phyloP scores from a whole-genome alignment of 2,329 filamentous ascomycete genomes.

The Geoglossum cookeanum region DNA sequence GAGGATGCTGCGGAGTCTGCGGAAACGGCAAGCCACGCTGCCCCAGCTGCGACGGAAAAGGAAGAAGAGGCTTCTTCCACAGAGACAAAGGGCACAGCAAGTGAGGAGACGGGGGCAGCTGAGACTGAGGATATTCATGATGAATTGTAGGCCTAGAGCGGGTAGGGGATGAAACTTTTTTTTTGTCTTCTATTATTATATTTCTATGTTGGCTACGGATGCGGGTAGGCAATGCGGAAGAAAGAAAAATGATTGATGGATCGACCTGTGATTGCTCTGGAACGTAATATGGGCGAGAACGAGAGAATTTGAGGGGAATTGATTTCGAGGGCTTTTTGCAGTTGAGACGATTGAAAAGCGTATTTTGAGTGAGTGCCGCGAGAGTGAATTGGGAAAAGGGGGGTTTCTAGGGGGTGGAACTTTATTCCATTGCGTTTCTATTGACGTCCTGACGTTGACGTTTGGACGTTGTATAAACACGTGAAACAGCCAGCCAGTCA shows the following conservation, averaged over 20 bases:
- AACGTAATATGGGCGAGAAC: too few species aligned
- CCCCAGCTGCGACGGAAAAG: conserved; percentile 23
- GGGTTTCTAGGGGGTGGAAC: too few species aligned
- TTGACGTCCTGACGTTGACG: not conserved
- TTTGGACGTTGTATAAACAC: not conserved
- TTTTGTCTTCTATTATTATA: not conserved
- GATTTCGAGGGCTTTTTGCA: too few species aligned
- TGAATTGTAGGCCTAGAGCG: conserved; percentile 41
- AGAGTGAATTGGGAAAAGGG: too few species aligned
- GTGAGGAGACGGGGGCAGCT: conserved; percentile 15
- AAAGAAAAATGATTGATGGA: too few species aligned
- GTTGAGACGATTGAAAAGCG: too few species aligned
- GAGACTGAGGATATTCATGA: conserved; percentile 32
- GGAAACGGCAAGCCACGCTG: conserved; percentile 29
- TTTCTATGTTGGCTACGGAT: not conserved
- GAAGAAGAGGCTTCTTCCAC: conserved; percentile 9
- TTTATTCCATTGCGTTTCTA: too few species aligned
- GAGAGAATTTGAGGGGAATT: too few species aligned
- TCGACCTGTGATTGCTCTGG: too few species aligned
- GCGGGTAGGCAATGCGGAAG: too few species aligned
- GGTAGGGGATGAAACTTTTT: not conserved
- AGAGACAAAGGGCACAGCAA: conserved; percentile 16
- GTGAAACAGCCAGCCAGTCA: too few species aligned
- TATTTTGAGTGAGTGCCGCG: too few species aligned
- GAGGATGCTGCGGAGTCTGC: conserved; percentile 33